Base-by-base conservation (phyloP, 2,329 filamentous ascomycete species). In the Magnaporthiopsis poae region DNA sequence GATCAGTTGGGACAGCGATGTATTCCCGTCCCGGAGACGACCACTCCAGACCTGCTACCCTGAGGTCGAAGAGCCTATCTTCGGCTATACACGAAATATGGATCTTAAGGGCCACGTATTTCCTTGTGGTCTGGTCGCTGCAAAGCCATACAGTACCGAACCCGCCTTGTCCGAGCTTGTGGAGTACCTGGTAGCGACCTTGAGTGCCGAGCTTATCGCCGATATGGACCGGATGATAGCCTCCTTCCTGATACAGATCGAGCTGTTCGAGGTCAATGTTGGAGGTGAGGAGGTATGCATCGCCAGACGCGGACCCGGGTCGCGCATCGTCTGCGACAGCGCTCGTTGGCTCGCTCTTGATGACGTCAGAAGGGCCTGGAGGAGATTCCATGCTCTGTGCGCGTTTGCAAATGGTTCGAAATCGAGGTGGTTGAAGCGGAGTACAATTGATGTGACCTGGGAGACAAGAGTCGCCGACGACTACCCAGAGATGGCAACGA, bases 61-160 rank as follows among this genome's bases (percentile, higher is more conserved):
- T 29, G 12, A 65, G 60, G 27, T 21, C 15, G 15, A n/a, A 18
- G 18, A 52, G 4, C 15, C 21, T 5, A 7, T 21, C 46, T 5
- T 52, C 46, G 46, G 15, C 1, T 9, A n/a, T 18, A 4, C 21
- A 3, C 15, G 46, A 18, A 5, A 52, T 52, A 1, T 21, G 46
- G 46, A 52, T n/a, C 46, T 52, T 52, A 18, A 52, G 46, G 46
- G 46, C 46, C 15, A 68, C 66, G 59, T 67, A 67, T 13, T 13
- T 36, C n/a, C 21, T 18, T 13, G 65, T 33, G 15, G 18, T 29
- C 5, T 52, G 61, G 59, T 71, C 70, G 56, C 63, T 65, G 62
- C 68, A 70, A 66, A 73, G 70, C 72, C 72, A 73, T 25, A 73
- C 71, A 2, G 69, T 72, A 46, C 63, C 46, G 25, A 65, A 65